phyloP scores from a whole-genome alignment of 805 yeast genomes.

The Candida ponderosae region DNA sequence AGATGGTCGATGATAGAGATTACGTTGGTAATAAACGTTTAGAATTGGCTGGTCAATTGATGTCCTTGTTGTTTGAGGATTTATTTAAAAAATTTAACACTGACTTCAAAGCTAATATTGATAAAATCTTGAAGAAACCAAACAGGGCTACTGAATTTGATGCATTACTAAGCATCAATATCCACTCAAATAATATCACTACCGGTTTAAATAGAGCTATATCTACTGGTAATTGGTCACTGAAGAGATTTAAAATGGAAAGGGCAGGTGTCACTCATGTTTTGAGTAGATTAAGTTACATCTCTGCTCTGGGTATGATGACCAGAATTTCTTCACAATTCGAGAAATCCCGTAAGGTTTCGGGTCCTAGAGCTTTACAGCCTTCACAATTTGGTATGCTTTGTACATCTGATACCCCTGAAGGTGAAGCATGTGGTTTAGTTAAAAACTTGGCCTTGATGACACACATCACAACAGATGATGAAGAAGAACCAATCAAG shows the following conservation, averaged over 20 bases:
- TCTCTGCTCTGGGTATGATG: conserved; percentile 98
- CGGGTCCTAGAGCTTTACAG: conserved; percentile 97
- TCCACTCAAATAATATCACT: conserved; percentile 88
- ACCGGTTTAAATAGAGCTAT: conserved; percentile 94
- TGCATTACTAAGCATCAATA: conserved; percentile 81
- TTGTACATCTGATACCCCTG: conserved; percentile 98
- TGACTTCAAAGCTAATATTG: conserved; percentile 91
- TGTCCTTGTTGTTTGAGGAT: conserved; percentile 93
- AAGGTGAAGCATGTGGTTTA: conserved; percentile 99
- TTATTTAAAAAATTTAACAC: conserved; percentile 92
- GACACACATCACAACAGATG: conserved; percentile 99
- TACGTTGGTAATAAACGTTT: conserved; percentile 97
- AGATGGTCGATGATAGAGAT: conserved; percentile 97
- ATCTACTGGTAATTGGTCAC: conserved; percentile 98
- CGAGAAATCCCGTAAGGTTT: conserved; percentile 94
- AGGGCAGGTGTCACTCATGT: conserved; percentile 99
- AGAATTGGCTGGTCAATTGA: conserved; percentile 94
- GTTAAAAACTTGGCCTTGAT: conserved; percentile 94
- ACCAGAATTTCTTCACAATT: conserved; percentile 98
- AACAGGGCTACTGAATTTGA: conserved; percentile 93
- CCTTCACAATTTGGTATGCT: conserved; percentile 99
- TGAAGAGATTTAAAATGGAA: conserved; percentile 98
- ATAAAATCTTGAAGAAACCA: conserved; percentile 88
- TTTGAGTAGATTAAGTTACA: conserved; percentile 81
- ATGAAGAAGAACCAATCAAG: conserved; percentile 84